These are phyloP conservation scores for Sugiyamaella japonica DNA, from an alignment of 1,139 yeast genomes.

Conservation along the genomic window DNA sequence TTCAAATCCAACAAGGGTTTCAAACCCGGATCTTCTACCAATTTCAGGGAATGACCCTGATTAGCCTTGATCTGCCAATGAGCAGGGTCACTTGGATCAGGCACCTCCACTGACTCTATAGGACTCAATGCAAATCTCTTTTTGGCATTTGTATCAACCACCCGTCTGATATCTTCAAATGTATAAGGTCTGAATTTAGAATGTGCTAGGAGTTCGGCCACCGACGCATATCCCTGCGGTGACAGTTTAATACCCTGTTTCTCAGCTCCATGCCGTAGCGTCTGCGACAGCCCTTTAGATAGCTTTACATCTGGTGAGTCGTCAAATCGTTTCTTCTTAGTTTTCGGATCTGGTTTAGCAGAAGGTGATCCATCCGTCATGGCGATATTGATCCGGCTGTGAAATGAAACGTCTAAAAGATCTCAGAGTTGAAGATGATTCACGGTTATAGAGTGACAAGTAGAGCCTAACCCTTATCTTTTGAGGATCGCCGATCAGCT, in stretches of 20 bases:
- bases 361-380: not conserved
- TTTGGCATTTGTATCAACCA: conserved; percentile 69
- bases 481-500: not conserved
- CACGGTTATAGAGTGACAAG: not conserved
- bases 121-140: conserved; percentile 56
- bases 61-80: conserved; percentile 68
- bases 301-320: conserved; percentile 44
- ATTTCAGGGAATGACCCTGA: conserved; percentile 80
- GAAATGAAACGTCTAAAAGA: no score
- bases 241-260: conserved; percentile 68
- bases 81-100: conserved; percentile 23
- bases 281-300: conserved; percentile 71
- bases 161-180: conserved; percentile 54
- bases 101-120: conserved; percentile 31
- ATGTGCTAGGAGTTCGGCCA: conserved; percentile 56
- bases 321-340: conserved; percentile 4
- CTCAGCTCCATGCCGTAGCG: conserved; percentile 83
- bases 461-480: conserved; percentile 2
- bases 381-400: no score
- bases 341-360: not conserved
- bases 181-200: conserved; percentile 60
- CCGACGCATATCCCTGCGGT: conserved; percentile 60
- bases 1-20: conserved; percentile 31
- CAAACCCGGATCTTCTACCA: conserved; percentile 51
- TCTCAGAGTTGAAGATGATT: not conserved